Evolutionary conservation across 169 alveolate species (phyloP), one percentile per base, ranked within the genome.

Genomic region (Eimeria sp.): DNA sequence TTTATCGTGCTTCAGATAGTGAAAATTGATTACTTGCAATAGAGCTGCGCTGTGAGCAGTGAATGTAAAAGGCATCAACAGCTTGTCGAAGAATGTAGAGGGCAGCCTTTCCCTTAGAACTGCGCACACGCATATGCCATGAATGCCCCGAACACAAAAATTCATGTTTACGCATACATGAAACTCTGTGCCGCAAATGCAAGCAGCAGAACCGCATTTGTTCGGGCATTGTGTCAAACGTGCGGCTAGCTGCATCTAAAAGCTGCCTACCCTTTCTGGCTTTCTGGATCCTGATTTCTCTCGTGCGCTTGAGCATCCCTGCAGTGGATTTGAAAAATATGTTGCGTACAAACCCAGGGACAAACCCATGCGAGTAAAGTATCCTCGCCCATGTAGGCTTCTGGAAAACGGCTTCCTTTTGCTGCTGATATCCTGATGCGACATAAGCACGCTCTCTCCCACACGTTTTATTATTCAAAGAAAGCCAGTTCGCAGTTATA

Each of bases 11-110:
- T 67, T 82, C 89, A 94, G 34, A 2, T 94, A 83, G 82, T 94
- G 96, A 51, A 75, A 94, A 57, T 94, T 84, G 22, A 83, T 65
- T 22, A 94, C 58, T 70, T 94, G 96, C 96, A 70, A 51, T 1
- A 94, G 89, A 58, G 94, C 96, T 4, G 65, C 93, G 72, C 96
- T 94, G 89, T 94, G 96, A 7, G 61, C 96, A 22, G 96, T 94
- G 80, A 83, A 94, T 27, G 6, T 65, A 86, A 94, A 94, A 13
- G 94, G 94, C 11, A 14, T 13, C 43, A 94, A 61, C 5, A 87
- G 94, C 30, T n/a, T 87, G 5, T 65, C 47, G 94, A 87, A 87
- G 49, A 87, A 87, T 9, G 45, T 4, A 25, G 94, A 16, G 10
- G 94, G 94, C 63, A 87, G 34, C 18, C 43, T 87, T 61, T 87